A percentile compares a stretch with the other conserved stretches of the same genome.
These are phyloP conservation scores for Fraxinus ornus DNA, from an alignment of 305 asterid genomes.

Conservation along the genomic window DNA sequence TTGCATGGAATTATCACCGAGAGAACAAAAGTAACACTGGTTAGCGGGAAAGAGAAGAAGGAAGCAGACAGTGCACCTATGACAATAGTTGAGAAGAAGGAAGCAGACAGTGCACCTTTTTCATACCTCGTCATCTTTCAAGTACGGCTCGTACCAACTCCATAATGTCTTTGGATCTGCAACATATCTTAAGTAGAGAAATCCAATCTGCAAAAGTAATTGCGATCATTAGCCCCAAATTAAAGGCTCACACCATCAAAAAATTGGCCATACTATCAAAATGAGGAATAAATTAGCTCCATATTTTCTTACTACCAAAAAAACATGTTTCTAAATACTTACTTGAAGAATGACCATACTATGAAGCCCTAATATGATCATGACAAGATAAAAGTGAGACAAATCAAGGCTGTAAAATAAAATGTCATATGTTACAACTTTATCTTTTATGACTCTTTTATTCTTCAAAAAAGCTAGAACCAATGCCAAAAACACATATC, in stretches of 20 bases:
- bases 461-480: background rate
- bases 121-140: constrained; percentile 92
- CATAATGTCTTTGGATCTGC: constrained; percentile 93
- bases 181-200: constrained; percentile 82
- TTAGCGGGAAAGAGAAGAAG: background rate
- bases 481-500: background rate
- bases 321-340: background rate
- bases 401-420: background rate
- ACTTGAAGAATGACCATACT: background rate
- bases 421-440: background rate
- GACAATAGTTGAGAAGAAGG: background rate
- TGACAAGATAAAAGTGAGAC: background rate
- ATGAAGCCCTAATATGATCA: background rate
- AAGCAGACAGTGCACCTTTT: constrained; percentile 25
- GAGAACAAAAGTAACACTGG: background rate
- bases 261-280: constrained; percentile 11
- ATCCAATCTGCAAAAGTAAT: constrained; percentile 66
- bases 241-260: constrained; percentile 12
- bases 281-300: background rate
- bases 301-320: background rate
- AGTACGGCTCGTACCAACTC: constrained; percentile 93
- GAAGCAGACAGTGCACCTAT: no score
- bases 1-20: background rate
- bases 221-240: background rate
- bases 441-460: background rate